Base-by-base conservation (phyloP, 768 basidiomycete species). In the Epithele typhae region DNA sequence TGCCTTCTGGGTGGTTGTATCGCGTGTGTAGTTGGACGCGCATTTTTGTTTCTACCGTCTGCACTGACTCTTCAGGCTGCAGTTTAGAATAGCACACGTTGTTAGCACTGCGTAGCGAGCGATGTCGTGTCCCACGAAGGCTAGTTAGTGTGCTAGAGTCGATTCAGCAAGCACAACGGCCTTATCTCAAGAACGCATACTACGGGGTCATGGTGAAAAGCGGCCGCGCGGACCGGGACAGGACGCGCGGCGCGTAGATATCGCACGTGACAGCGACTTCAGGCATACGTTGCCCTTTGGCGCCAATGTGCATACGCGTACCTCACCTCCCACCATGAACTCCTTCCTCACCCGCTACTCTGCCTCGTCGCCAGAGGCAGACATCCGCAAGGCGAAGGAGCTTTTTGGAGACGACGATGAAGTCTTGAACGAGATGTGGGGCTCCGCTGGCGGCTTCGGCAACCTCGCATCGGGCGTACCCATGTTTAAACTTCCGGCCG, bases 361-460 rank as follows among this genome's bases (percentile, higher is more conserved):
- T 23, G 72, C 78, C n/a, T 77, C 77, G 12, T 71, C 74, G 45
- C 66, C 78, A 11, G 64, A 65, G 25, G 66, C 70, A 37, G 73
- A 79, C 60, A 67, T 80, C 4, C 68, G 71, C 48, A 75, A 69
- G 53, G 76, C 77, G 12, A 72, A 70, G 41, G 61, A 66, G 30
- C 64, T 74, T 1, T 64, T 72, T 4, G 78, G 71, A 4, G 81
- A 86, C 37, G 82, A 88, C 34, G 81, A 79, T 17, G 78, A 79
- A 35, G 72, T 77, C 53, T 75, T 78, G 24, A 83, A 86, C 55
- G 69, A 76, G n/a, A 74, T 77, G 62, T 92, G 89, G 89, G 89
- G 88, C 14, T 92, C 90, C 33, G 63, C 77, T 55, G 88, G 79
- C n/a, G 90, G 88, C 53, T 88, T 86, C 64, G 89, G 89, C 19